Conservation (phyloP, 139 green algal genomes). For the Volvox reticuliferus region DNA sequence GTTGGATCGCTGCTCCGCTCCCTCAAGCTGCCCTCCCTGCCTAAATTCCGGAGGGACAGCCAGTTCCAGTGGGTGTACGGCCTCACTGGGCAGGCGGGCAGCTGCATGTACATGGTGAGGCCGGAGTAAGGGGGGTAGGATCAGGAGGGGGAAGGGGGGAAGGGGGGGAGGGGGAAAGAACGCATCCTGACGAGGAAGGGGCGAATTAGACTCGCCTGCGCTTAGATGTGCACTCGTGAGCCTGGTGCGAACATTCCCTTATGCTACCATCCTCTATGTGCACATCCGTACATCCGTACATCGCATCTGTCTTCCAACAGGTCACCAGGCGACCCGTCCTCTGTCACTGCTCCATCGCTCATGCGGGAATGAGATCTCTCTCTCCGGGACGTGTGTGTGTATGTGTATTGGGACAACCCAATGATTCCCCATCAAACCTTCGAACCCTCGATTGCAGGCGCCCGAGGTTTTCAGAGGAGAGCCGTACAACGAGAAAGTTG, state of each 20-base stretch:
- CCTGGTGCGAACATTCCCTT: too few relatives aligned
- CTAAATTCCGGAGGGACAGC: background rate
- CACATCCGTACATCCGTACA: too few relatives aligned
- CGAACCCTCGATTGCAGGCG: constrained; percentile 43
- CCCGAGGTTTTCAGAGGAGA: constrained; percentile 68
- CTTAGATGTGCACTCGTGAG: too few relatives aligned
- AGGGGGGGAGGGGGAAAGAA: background rate
- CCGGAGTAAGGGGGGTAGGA: background rate
- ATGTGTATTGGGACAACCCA: too few relatives aligned
- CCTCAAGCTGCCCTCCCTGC: constrained; percentile 13
- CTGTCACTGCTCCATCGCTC: too few relatives aligned
- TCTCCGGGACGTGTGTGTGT: too few relatives aligned
- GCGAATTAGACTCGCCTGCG: too few relatives aligned
- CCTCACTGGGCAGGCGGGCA: constrained; percentile 42
- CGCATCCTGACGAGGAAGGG: background rate
- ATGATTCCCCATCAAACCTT: too few relatives aligned
- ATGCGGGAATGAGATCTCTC: too few relatives aligned
- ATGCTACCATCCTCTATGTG: too few relatives aligned
- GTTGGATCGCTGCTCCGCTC: background rate
- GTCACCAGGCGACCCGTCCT: too few relatives aligned
- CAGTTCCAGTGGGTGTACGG: constrained; percentile 43
- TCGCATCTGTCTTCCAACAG: too few relatives aligned
- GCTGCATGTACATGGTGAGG: constrained; percentile 53
- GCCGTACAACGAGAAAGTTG: constrained; percentile 77
- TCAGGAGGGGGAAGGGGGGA: background rate